Base-by-base conservation (phyloP, 2,329 filamentous ascomycete species). In the Pestalotiopsis sp. region DNA sequence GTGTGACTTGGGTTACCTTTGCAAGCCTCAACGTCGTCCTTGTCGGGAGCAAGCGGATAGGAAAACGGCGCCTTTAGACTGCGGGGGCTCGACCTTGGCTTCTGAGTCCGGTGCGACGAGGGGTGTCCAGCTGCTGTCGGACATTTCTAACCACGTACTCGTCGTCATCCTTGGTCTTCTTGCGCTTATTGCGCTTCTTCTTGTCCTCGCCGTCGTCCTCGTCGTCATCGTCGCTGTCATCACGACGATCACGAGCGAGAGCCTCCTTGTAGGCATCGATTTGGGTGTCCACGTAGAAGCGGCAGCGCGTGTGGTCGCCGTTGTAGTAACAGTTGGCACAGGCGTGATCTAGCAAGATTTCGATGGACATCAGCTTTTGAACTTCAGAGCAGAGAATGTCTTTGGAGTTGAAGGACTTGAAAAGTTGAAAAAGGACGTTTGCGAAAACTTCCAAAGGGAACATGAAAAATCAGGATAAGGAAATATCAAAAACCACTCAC, bases 311-410 rank as follows among this genome's bases (percentile, higher is more conserved):
- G 13, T 62, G 59, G 36, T 62, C 20, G 59, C 59, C 59, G 1
- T 62, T 62, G 59, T 62, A 62, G 59, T n/a, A 62, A 31, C 59
- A 62, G 59, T 62, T 62, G 31, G 59, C 59, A 2, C 59, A 62
- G 11, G 59, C 59, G 14, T 31, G 27, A 13, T 39, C 59, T 62
- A 2, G 38, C 2, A 17, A 7, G 4, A n/a, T 52, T 52, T 4
- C 7, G 23, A 14, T 2, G 31, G 12, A 36, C 31, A 13, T 59
- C 31, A 59, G 57, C 20, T 36, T 4, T 36, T 14, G 20, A n/a
- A 52, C 5, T 11, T 20, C 45, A 17, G 45, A 52, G 45, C 14
- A 20, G 45, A 17, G 20, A 17, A 52, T 52, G 45, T 52, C 45
- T 36, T 36, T 36, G 31, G 9, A 36, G 31, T 36, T 36, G 31